phyloP scores from a whole-genome alignment of 345 rosid species.

The Alliaria petiolata region DNA sequence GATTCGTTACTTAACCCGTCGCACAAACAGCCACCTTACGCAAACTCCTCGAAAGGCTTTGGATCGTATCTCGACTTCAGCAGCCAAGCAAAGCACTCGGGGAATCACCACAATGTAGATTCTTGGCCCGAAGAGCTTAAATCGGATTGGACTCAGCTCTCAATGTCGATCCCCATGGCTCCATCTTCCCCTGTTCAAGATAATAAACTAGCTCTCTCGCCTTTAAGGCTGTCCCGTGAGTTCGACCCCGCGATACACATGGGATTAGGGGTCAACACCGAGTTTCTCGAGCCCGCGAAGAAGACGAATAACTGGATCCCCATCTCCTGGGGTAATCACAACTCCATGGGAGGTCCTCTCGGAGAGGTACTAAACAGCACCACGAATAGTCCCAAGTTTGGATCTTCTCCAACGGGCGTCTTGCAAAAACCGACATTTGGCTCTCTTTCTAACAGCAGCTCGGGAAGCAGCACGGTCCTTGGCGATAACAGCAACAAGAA shows the following conservation, averaged over 20 bases:
- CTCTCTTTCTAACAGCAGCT: conserved; percentile 79
- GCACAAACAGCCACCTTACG: conserved; percentile 29
- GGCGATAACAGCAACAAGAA: conserved; percentile 35
- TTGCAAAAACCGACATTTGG: conserved; percentile 63
- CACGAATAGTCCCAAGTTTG: conserved; percentile 45
- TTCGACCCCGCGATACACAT: conserved; percentile 37
- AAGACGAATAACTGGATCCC: conserved; percentile 43
- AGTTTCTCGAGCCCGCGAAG: conserved; percentile 29
- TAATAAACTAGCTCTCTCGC: conserved; percentile 45
- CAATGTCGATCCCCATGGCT: conserved; percentile 60
- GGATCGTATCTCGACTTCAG: conserved; percentile 42
- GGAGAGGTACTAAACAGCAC: conserved; percentile 55
- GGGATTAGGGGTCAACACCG: conserved; percentile 38
- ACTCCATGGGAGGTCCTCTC: conserved; percentile 61
- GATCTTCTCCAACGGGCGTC: conserved; percentile 80
- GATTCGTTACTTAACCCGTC: conserved; percentile 45
- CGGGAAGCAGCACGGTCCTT: conserved; percentile 59
- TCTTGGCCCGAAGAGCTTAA: conserved; percentile 56
- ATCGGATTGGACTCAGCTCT: conserved; percentile 49
- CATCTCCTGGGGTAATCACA: conserved; percentile 41
- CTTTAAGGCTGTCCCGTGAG: conserved; percentile 52
- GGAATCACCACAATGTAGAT: conserved; percentile 30
- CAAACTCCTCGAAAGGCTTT: conserved; percentile 42
- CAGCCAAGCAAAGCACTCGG: conserved; percentile 39
- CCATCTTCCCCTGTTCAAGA: conserved; percentile 41